Percentiles rank a stretch among this genome's conserved stretches.
Conservation (phyloP, 2,329 filamentous ascomycete genomes). For the Fusarium virguliforme region DNA sequence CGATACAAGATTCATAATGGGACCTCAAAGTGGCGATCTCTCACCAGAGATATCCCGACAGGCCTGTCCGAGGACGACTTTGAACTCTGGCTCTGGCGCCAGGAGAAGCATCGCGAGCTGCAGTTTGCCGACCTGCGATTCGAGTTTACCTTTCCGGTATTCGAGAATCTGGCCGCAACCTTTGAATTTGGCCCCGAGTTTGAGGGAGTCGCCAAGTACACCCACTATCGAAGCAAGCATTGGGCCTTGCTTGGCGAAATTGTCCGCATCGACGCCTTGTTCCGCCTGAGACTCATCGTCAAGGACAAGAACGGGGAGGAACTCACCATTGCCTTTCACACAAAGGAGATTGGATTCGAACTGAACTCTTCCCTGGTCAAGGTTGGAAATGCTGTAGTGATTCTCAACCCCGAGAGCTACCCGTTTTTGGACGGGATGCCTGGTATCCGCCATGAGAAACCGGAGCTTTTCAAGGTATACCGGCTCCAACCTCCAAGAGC, state of each 20-base stretch:
- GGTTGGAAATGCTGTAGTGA: constrained; percentile 17
- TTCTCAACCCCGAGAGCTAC: constrained; percentile 30
- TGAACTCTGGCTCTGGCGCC: constrained; percentile 27
- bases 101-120: not conserved
- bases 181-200: not conserved
- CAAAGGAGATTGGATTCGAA: not conserved
- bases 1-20: not conserved
- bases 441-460: constrained; percentile 23
- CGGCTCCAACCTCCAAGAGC: not conserved
- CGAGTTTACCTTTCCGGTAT: constrained; percentile 19
- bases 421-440: not conserved
- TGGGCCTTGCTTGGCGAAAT: constrained; percentile 42
- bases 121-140: constrained; percentile 18
- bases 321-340: constrained; percentile 21
- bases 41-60: not conserved
- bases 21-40: not conserved
- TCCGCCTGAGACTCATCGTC: constrained; percentile 16
- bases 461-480: constrained; percentile 10
- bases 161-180: constrained; percentile 7
- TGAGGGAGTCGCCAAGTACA: not conserved
- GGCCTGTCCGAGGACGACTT: not conserved
- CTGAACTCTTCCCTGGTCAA: not conserved
- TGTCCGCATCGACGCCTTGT: not conserved
- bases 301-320: constrained; percentile 24
- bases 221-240: constrained; percentile 17